A percentile compares a stretch with the other conserved stretches of the same genome.
These are phyloP conservation scores for Phoma sp. DNA, from an alignment of 2,329 filamentous ascomycete genomes.

Conservation along the genomic window DNA sequence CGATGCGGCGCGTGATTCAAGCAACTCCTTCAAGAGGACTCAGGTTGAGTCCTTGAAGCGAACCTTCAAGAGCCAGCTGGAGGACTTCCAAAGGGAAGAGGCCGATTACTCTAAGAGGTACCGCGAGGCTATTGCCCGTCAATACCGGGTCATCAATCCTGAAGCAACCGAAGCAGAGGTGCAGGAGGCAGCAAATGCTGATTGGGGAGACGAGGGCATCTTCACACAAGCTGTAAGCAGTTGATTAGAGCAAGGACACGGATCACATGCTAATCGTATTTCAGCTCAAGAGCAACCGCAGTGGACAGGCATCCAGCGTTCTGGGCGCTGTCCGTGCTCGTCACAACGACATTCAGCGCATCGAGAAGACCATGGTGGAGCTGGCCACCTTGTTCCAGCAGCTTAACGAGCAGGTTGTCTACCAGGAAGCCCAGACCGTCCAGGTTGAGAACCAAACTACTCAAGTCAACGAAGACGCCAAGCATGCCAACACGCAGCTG, in stretches of 20 bases:
- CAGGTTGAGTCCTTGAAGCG: constrained; percentile 73
- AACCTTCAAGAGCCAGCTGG: constrained; percentile 73
- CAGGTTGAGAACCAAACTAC: constrained; percentile 69
- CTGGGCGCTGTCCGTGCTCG: constrained; percentile 80
- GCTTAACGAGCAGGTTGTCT: constrained; percentile 74
- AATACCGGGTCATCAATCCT: constrained; percentile 82
- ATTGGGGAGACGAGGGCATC: constrained; percentile 79
- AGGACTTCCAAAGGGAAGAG: constrained; percentile 75
- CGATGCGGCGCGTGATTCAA: constrained; percentile 69
- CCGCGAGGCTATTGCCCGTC: constrained; percentile 77
- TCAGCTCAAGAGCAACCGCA: constrained; percentile 76
- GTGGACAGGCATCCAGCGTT: constrained; percentile 73
- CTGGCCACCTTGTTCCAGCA: constrained; percentile 74
- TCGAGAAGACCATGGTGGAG: constrained; percentile 76
- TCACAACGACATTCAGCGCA: constrained; percentile 82
- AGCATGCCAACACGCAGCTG: constrained; percentile 73
- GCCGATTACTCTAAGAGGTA: constrained; percentile 72
- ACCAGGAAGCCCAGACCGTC: constrained; percentile 70
- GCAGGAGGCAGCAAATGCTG: constrained; percentile 68
- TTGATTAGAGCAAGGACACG: background rate
- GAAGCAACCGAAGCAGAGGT: constrained; percentile 78
- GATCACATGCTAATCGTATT: background rate
- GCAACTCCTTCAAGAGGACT: constrained; percentile 70
- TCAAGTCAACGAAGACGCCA: constrained; percentile 69
- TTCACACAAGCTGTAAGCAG: constrained; percentile 78